phyloP scores from a whole-genome alignment of 352 stramenopile species.

The Pythium guiyangense region DNA sequence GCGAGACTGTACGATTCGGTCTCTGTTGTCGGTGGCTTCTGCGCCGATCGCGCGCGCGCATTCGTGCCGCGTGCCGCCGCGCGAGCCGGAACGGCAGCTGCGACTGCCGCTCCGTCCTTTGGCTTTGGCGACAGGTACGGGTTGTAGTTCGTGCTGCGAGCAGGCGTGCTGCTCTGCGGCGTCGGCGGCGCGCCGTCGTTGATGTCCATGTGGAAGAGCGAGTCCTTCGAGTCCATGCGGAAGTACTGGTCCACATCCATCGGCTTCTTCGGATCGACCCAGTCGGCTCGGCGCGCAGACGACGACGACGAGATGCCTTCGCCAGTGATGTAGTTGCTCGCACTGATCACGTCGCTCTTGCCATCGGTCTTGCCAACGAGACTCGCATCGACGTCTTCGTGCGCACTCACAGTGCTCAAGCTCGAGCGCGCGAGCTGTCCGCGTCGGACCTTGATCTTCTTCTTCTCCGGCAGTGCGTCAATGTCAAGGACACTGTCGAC shows the following conservation, averaged over 20 bases:
- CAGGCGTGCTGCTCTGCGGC: constrained; percentile 15
- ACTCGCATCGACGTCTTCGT: constrained; percentile 22
- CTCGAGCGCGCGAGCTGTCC: constrained; percentile 36
- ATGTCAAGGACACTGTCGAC: constrained; percentile 38
- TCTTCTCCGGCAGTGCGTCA: constrained; percentile 73
- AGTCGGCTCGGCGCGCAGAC: constrained; percentile 19
- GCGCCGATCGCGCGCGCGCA: not conserved
- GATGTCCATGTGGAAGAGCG: constrained; percentile 34
- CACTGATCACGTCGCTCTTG: constrained; percentile 8
- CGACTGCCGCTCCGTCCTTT: constrained; percentile 15
- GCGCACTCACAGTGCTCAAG: constrained; percentile 31
- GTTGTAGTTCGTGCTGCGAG: constrained; percentile 32
- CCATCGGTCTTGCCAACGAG: constrained; percentile 1
- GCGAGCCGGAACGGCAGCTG: not conserved
- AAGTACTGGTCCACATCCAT: constrained; percentile 41
- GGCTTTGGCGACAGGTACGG: constrained; percentile 56
- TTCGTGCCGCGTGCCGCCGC: not conserved
- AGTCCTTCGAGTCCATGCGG: constrained; percentile 56
- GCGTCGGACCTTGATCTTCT: constrained; percentile 58
- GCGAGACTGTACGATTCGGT: constrained; percentile 41
- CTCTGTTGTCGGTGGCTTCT: constrained; percentile 3
- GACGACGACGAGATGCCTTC: constrained; percentile 29
- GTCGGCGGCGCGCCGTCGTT: constrained; percentile 21
- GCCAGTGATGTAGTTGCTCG: constrained; percentile 25
- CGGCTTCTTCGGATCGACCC: constrained; percentile 17